Conservation (phyloP, 176 grass and related monocot genomes). For the Phoenix dactylifera region DNA sequence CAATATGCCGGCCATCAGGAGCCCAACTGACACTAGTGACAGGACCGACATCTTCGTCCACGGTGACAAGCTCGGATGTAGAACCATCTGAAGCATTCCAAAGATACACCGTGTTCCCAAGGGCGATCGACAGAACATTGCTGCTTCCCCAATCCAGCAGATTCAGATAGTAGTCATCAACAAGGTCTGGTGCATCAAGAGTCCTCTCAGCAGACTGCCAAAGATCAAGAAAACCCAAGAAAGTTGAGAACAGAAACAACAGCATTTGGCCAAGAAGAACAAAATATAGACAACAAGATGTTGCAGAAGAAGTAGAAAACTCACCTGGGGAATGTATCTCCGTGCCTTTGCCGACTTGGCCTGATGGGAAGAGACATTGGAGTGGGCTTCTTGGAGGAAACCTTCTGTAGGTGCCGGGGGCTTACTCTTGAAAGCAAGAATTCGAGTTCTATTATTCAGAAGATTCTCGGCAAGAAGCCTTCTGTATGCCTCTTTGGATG, state of each 20-base stretch:
- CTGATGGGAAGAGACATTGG: neutral
- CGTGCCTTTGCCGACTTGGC: neutral
- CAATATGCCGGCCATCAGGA: slow-evolving; percentile 1
- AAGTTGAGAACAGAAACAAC: no score
- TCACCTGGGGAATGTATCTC: slow-evolving; percentile 5
- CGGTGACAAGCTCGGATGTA: slow-evolving; percentile 1
- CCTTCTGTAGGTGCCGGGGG: slow-evolving; percentile 26
- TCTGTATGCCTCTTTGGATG: slow-evolving; percentile 38
- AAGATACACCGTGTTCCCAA: neutral
- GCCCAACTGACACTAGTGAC: slow-evolving; percentile 7
- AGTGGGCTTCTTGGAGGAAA: neutral
- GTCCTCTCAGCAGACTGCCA: slow-evolving; percentile 12
- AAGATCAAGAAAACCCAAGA: no score
- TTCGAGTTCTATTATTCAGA: slow-evolving; percentile 48
- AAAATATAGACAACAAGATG: no score
- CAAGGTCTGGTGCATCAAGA: slow-evolving; percentile 2
- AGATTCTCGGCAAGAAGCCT: slow-evolving; percentile 42
- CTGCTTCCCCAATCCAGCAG: slow-evolving; percentile 10
- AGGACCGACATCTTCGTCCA: neutral
- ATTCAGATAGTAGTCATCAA: slow-evolving; percentile 18
- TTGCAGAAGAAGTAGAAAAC: no score
- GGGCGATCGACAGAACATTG: slow-evolving; percentile 5
- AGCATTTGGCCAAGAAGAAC: no score
- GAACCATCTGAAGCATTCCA: slow-evolving; percentile 2
- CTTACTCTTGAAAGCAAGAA: slow-evolving; percentile 43